Base-by-base conservation (phyloP, 2,329 filamentous ascomycete species). In the Colletotrichum lini region DNA sequence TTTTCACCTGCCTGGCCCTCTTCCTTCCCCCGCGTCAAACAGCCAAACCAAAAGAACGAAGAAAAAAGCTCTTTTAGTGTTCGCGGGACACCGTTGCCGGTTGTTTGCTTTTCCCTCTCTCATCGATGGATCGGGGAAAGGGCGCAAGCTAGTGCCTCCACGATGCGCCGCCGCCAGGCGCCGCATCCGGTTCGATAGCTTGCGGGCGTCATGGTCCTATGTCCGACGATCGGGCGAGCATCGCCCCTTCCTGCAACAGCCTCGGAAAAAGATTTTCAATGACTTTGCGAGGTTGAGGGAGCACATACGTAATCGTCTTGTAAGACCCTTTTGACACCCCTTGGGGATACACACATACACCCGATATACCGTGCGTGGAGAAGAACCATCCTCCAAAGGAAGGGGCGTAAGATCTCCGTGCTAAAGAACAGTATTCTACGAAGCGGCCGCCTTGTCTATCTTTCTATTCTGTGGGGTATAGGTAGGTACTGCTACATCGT, bases 61-160 rank as follows among this genome's bases (percentile, higher is more conserved):
- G 30, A 9, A 35, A 35, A 35, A 35, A 2, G 30, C 30, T 10
- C 18, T 30, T n/a, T 54, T 40, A 49, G 13, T 44, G 26, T 21
- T 15, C 16, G 12, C 5, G 42, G 18, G 26, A 42, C n/a, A 23
- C 10, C 35, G 38, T 49, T 23, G 26, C n/a, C 8, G 26, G 18
- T 9, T 38, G 23, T 21, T 15, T 2, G 15, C 15, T 21, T n/a
- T 23, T 15, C 9, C 44, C 18, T 23, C 18, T 49, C 30, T 35
- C 30, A 35, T 35, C 45, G 44, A 60, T 60, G 44, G 44, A 60
- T 49, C 38, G 44, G 26, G 44, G 21, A 60, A 49, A 6, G 57
- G 16, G 26, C 23, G 23, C 8, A 21, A 38, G 26, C 15, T 21
- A 12, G 18, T 13, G 26, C 30, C 26, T 35, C 30, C 30, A 35